A percentile compares a stretch with the other conserved stretches of the same genome.
phyloP scores from a whole-genome alignment of 768 basidiomycete species.

The Lanmaoa rubissima region DNA sequence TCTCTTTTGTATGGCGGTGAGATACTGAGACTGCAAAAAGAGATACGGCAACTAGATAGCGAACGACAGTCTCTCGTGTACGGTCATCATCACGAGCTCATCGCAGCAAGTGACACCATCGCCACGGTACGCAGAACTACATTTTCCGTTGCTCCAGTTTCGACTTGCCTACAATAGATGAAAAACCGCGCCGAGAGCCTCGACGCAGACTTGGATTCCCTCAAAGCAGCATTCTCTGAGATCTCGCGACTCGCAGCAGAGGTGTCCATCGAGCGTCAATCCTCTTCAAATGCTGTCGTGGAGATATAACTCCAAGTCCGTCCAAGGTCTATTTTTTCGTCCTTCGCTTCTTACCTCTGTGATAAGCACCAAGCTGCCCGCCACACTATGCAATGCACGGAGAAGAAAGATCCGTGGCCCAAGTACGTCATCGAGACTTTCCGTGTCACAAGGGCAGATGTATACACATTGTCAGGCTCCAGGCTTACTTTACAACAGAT shows the following conservation, averaged over 20 bases:
- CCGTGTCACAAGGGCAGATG: background rate
- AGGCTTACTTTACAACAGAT: conserved; percentile 13
- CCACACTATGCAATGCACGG: background rate
- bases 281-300: background rate
- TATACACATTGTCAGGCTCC: conserved; percentile 10
- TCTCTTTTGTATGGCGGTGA: background rate
- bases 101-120: conserved; percentile 91
- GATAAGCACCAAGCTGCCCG: background rate
- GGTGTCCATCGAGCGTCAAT: conserved; percentile 48
- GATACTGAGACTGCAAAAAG: conserved; percentile 37
- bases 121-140: conserved; percentile 54
- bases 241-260: conserved; percentile 78
- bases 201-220: conserved; percentile 78
- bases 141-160: background rate
- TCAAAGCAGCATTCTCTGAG: conserved; percentile 80
- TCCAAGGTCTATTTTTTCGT: background rate
- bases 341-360: background rate
- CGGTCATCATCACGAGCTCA: conserved; percentile 93
- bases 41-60: conserved; percentile 83
- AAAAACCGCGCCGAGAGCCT: conserved; percentile 83
- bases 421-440: conserved; percentile 7
- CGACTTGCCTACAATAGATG: conserved; percentile 53
- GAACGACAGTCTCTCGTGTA: conserved; percentile 91
- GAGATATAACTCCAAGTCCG: background rate
- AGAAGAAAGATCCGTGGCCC: background rate